Base-by-base conservation (phyloP, 768 basidiomycete species). In the Tremella yokohamensis region DNA sequence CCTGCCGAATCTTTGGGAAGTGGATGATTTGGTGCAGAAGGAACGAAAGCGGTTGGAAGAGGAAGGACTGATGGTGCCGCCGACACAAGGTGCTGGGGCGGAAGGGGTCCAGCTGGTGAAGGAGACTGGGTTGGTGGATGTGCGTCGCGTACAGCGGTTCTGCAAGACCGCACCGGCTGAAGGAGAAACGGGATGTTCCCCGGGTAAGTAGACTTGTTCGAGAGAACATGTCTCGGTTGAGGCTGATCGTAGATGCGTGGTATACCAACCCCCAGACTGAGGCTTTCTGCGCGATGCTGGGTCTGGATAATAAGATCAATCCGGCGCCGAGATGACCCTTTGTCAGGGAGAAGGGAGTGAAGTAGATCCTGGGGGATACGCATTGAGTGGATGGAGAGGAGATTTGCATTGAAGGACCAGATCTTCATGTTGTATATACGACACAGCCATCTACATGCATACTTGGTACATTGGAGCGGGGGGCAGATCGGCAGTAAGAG, bases 211-310 rank as follows among this genome's bases (percentile, higher is more conserved):
- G 26, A 16, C 15, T 29, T 16, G 22, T 15, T 49, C 24, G 22
- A 22, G 24, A 8, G 38, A 18, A 22, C 49, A 37, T 18, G n/a
- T n/a, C n/a, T 54, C 53, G 42, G 22, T 6, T 15, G 8, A 45
- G 48, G 50, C 54, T 49, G 56, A 25, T 49, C 60, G 57, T 9
- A 92, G 89, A 86, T 22, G 82, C 83, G 1, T 83, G 82, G 79
- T 93, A 89, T 74, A 83, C 85, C 22, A 94, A 93, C 68, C 87
- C 90, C 24, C 92, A 98, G 71, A 98, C 92, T 0, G 84, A 83
- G 52, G 86, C 90, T 2, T 88, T 97, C 66, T 89, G 89, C 70
- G 73, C 77, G 18, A 83, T 97, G 83, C 73, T 99, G 39, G 83
- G 82, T 16, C 82, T 98, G 39, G 81, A 84, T 59, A 90, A 94